phyloP scores from a whole-genome alignment of 1,284 basidiomycete species.

The Cutaneotrichosporon sp. region DNA sequence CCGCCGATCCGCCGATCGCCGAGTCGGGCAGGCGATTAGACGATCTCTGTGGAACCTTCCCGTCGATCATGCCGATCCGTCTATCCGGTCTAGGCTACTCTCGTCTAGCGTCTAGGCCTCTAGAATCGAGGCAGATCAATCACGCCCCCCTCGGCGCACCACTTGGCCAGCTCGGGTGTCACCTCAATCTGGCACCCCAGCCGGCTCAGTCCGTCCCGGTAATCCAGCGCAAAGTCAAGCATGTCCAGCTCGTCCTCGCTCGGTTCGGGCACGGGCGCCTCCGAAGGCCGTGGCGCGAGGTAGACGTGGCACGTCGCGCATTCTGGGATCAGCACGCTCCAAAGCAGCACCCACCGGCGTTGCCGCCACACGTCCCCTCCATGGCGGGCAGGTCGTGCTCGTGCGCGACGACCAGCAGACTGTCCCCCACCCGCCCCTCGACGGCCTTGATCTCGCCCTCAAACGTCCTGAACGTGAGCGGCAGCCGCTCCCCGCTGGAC shows the following conservation, averaged over 20 bases:
- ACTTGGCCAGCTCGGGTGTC: slow-evolving; percentile 40
- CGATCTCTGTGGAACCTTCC: too few relatives aligned
- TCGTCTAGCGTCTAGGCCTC: not conserved
- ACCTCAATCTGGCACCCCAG: slow-evolving; percentile 54
- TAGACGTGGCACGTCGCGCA: slow-evolving; percentile 55
- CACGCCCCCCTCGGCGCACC: slow-evolving; percentile 42
- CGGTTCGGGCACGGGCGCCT: slow-evolving; percentile 37
- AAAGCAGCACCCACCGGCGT: slow-evolving; percentile 39
- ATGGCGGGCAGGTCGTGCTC: slow-evolving; percentile 45
- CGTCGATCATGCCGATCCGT: too few relatives aligned
- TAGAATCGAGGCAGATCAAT: slow-evolving; percentile 48
- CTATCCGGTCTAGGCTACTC: not conserved
- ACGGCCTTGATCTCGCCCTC: slow-evolving; percentile 38
- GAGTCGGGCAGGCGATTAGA: too few relatives aligned
- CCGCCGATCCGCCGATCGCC: too few relatives aligned
- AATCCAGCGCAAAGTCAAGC: slow-evolving; percentile 49
- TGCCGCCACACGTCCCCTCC: slow-evolving; percentile 54
- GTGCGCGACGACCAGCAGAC: slow-evolving; percentile 47
- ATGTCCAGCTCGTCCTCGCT: slow-evolving; percentile 53
- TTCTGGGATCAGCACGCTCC: slow-evolving; percentile 30
- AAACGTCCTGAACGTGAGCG: slow-evolving; percentile 40
- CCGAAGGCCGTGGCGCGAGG: slow-evolving; percentile 25
- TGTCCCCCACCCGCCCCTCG: slow-evolving; percentile 40
- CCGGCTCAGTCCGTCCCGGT: slow-evolving; percentile 42
- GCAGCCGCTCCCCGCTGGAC: slow-evolving; percentile 16